Conservation (phyloP, 768 basidiomycete species). For the Termitomyces sp. region DNA sequence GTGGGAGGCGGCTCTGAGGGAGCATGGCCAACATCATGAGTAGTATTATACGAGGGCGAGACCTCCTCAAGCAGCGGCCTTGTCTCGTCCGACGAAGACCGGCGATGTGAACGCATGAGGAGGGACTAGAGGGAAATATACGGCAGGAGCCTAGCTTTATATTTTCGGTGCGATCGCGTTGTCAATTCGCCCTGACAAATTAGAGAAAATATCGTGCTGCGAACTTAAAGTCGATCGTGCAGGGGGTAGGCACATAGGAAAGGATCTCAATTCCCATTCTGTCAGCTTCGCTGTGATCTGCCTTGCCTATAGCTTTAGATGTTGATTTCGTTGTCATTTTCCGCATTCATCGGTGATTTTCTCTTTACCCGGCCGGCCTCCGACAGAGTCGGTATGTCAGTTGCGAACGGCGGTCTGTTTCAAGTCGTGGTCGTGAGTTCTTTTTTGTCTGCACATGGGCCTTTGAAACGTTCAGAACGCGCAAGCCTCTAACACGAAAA, state of each 20-base stretch:
- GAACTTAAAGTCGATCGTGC: constrained; percentile 17
- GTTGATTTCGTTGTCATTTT: constrained; percentile 31
- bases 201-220: constrained; percentile 21
- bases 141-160: constrained; percentile 20
- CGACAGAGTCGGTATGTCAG: constrained; percentile 23
- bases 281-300: not conserved
- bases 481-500: not conserved
- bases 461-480: not conserved
- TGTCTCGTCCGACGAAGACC: constrained; percentile 46
- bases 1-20: constrained; percentile 19
- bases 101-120: constrained; percentile 41
- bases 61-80: constrained; percentile 51
- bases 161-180: constrained; percentile 19
- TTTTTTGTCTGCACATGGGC: not conserved
- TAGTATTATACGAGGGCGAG: constrained; percentile 43
- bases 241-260: constrained; percentile 24
- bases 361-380: constrained; percentile 28
- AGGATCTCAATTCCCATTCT: constrained; percentile 26
- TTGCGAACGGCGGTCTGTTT: not conserved
- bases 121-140: constrained; percentile 20
- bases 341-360: constrained; percentile 38
- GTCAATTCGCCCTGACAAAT: constrained; percentile 33
- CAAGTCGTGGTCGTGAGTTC: not conserved
- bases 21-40: constrained; percentile 32
- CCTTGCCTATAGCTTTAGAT: not conserved